Evolutionary conservation across 1,284 basidiomycete genomes (phyloP), one percentile per base, ranked within the genome.

Genomic region (Moniliella sp.): DNA sequence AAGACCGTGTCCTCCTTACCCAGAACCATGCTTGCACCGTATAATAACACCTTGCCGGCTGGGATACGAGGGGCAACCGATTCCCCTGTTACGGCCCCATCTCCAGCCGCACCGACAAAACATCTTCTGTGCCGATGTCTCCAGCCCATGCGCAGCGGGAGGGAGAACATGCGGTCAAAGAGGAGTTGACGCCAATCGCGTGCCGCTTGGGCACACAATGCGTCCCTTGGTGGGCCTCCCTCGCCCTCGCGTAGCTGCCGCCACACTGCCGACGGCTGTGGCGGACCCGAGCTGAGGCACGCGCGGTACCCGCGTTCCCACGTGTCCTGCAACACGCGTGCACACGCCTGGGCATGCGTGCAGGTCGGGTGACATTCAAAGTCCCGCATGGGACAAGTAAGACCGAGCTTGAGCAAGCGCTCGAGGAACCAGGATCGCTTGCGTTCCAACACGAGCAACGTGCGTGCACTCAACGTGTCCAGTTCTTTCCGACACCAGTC

Each of bases 291-390:
- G 27, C 82, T 71, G 55, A 82, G 81, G 11, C 82, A 76, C 10
- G 79, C 72, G 32, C 74, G 70, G 51, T 86, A 84, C 0, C 80
- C 82, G 48, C 78, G 76, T 26, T 73, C 66, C 81, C 83, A 93
- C 57, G 84, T 84, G 41, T 88, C 84, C 50, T 88, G 81, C 5
- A 93, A 68, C n/a, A 77, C 63, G n/a, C 73, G 69, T 12, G 82
- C 82, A 55, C 84, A 93, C 12, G 61, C 67, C 0, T 68, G 35
- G 1, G 79, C 65, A 44, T 91, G 83, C 2, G 80, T 78, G 55
- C 84, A 93, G 10, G 76, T 74, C 0, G 70, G 53, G 38, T 78
- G 31, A 18, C 45, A 67, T 72, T 48, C 58, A 77, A 83, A 84
- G 51, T 91, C 84, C 56, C 84, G 80, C 21, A 76, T 73, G 16